These are phyloP conservation scores for Chaetomium globosum DNA, from an alignment of 2,329 filamentous ascomycete genomes.

Conservation along the genomic window DNA sequence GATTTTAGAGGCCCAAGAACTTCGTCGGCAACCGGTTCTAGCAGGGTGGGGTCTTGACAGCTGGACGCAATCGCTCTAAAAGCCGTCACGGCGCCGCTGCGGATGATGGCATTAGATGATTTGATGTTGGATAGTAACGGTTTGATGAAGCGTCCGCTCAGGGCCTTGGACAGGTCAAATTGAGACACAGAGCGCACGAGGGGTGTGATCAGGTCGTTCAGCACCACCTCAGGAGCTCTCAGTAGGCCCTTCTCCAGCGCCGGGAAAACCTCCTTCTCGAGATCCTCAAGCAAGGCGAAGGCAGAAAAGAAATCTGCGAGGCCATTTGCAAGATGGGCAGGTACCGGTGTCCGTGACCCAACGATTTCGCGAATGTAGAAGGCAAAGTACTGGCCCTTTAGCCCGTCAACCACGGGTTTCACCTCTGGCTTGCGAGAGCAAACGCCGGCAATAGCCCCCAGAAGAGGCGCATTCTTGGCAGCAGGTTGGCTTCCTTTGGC, in stretches of 20 bases:
- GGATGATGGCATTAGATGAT: slow-evolving; percentile 79
- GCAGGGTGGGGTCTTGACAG: slow-evolving; percentile 58
- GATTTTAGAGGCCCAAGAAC: slow-evolving; percentile 77
- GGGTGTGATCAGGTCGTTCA: slow-evolving; percentile 75
- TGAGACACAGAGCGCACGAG: slow-evolving; percentile 71
- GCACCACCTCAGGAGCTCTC: slow-evolving; percentile 84
- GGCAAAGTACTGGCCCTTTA: slow-evolving; percentile 73
- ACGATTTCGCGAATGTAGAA: slow-evolving; percentile 88
- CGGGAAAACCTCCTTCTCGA: slow-evolving; percentile 75
- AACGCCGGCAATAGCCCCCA: slow-evolving; percentile 87
- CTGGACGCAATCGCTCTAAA: slow-evolving; percentile 71
- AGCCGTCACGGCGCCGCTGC: slow-evolving; percentile 72
- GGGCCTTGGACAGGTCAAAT: slow-evolving; percentile 75
- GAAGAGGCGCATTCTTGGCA: slow-evolving; percentile 71
- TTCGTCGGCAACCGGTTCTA: slow-evolving; percentile 75
- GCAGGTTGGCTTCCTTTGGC: slow-evolving; percentile 66
- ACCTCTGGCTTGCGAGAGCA: slow-evolving; percentile 70
- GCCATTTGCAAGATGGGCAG: slow-evolving; percentile 70
- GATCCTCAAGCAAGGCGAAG: slow-evolving; percentile 73
- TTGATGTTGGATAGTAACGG: slow-evolving; percentile 88
- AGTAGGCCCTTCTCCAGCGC: slow-evolving; percentile 86
- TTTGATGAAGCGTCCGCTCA: slow-evolving; percentile 76
- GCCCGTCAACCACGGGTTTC: slow-evolving; percentile 62
- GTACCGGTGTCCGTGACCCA: slow-evolving; percentile 72
- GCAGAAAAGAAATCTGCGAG: slow-evolving; percentile 79